Conservation (phyloP, 331 rosid species). For the Malus hybrid region DNA sequence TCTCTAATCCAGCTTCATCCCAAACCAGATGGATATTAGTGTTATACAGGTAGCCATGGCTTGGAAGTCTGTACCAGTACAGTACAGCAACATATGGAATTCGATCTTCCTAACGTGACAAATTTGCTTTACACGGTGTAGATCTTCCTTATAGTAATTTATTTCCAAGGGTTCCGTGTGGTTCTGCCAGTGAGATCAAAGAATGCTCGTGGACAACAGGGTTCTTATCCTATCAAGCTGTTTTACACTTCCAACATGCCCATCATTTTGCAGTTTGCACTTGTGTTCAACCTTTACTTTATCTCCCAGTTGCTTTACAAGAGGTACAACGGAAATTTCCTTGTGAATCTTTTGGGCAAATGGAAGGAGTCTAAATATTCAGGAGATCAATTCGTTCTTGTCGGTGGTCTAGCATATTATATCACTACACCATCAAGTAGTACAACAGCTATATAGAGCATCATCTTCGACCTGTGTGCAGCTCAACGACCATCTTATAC, state of each 20-base stretch:
- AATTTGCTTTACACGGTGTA: slow-evolving; percentile 86
- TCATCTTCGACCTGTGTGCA: too few relatives aligned
- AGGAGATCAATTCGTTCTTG: slow-evolving; percentile 80
- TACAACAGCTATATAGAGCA: too few relatives aligned
- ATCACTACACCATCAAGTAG: slow-evolving; percentile 80
- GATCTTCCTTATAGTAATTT: slow-evolving; percentile 78
- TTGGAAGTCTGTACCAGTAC: too few relatives aligned
- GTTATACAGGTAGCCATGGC: too few relatives aligned
- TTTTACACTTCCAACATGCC: slow-evolving; percentile 35
- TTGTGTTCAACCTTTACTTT: slow-evolving; percentile 80
- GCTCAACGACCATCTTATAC: too few relatives aligned
- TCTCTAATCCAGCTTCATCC: too few relatives aligned
- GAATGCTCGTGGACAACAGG: slow-evolving; percentile 98
- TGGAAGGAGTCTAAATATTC: slow-evolving; percentile 96
- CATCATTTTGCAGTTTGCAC: slow-evolving; percentile 84
- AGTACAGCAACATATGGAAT: too few relatives aligned
- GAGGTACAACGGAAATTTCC: slow-evolving; percentile 79
- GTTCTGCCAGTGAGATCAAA: slow-evolving; percentile 95
- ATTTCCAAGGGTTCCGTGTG: slow-evolving; percentile 99
- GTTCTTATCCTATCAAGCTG: slow-evolving; percentile 92
- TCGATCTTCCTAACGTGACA: slow-evolving; percentile 83
- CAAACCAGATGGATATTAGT: too few relatives aligned
- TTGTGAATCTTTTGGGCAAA: slow-evolving; percentile 83
- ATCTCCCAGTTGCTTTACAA: slow-evolving; percentile 93
- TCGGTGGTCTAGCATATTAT: slow-evolving; percentile 92